Percentiles rank a stretch among this genome's conserved stretches.
phyloP scores from a whole-genome alignment of 371 early-diverging fungal species.

The Haplosporangium sp. region DNA sequence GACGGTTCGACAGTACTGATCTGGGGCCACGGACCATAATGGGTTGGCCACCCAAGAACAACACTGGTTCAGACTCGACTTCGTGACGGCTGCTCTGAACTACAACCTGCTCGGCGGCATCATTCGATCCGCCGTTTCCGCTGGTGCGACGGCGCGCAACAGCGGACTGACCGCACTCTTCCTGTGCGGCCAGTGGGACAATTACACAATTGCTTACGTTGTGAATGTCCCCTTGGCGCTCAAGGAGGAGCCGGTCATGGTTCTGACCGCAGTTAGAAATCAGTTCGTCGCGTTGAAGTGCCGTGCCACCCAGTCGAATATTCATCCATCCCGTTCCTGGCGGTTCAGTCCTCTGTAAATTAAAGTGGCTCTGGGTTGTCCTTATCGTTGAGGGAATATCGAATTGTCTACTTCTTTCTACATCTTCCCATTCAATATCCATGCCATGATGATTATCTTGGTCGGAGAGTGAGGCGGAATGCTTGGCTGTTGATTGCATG shows the following conservation, averaged over 20 bases:
- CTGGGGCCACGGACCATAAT: conserved; percentile 11
- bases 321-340: neutral
- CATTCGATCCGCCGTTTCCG: conserved; percentile 25
- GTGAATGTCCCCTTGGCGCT: conserved; percentile 9
- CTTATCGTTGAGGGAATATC: neutral
- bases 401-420: neutral
- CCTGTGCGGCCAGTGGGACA: conserved; percentile 7
- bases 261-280: conserved; percentile 10
- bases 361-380: neutral
- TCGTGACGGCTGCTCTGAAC: conserved; percentile 53
- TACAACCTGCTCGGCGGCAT: conserved; percentile 45
- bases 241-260: conserved; percentile 19
- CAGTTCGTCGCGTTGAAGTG: neutral
- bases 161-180: conserved; percentile 16
- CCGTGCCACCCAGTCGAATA: neutral
- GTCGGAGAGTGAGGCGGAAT: neutral
- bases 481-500: neutral
- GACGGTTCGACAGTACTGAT: conserved; percentile 31
- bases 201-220: neutral
- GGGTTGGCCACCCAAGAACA: conserved; percentile 48
- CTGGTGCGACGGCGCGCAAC: conserved; percentile 26
- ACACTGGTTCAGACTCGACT: conserved; percentile 46
- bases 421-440: conserved; percentile 22
- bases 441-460: conserved; percentile 5
- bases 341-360: neutral